Evolutionary conservation across 768 basidiomycete genomes (phyloP).

Genomic region (Tulasnella sp.): DNA sequence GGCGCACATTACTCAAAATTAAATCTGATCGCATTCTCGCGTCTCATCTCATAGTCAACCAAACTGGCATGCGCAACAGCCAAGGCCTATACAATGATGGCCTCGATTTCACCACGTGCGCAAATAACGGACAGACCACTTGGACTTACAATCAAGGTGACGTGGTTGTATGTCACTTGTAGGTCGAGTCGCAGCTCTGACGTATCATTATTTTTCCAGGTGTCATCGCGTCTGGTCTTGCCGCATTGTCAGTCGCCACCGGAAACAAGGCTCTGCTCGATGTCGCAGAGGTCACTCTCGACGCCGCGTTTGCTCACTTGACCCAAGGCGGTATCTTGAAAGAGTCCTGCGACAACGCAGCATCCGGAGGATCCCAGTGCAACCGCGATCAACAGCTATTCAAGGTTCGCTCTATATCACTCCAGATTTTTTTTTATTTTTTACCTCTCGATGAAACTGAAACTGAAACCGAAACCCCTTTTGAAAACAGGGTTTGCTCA

Average conservation of each 20-base stretch:
- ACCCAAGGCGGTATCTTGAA: slow-evolving; percentile 35
- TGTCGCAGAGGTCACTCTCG: slow-evolving; percentile 43
- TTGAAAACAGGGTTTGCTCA: slow-evolving; percentile 23
- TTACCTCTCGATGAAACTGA: background rate
- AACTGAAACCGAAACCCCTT: slow-evolving; percentile 22
- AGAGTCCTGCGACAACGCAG: slow-evolving; percentile 44
- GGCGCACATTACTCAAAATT: background rate
- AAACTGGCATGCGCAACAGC: slow-evolving; percentile 39
- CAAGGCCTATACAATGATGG: slow-evolving; percentile 40
- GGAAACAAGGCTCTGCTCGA: slow-evolving; percentile 33
- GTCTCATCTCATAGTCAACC: slow-evolving; percentile 31
- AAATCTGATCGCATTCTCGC: too few relatives aligned
- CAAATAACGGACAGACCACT: slow-evolving; percentile 43
- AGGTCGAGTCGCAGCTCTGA: background rate
- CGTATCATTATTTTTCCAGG: slow-evolving; percentile 28
- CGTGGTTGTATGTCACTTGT: slow-evolving; percentile 25
- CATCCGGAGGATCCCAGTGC: slow-evolving; percentile 33
- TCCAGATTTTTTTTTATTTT: background rate
- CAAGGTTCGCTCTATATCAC: background rate
- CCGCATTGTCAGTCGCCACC: slow-evolving; percentile 33
- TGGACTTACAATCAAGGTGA: slow-evolving; percentile 48
- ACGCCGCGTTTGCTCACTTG: slow-evolving; percentile 38
- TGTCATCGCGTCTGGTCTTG: slow-evolving; percentile 45
- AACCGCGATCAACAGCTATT: slow-evolving; percentile 32
- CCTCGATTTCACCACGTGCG: slow-evolving; percentile 28